Conservation (phyloP, 305 asterid genomes). For the Withania somnifera region DNA sequence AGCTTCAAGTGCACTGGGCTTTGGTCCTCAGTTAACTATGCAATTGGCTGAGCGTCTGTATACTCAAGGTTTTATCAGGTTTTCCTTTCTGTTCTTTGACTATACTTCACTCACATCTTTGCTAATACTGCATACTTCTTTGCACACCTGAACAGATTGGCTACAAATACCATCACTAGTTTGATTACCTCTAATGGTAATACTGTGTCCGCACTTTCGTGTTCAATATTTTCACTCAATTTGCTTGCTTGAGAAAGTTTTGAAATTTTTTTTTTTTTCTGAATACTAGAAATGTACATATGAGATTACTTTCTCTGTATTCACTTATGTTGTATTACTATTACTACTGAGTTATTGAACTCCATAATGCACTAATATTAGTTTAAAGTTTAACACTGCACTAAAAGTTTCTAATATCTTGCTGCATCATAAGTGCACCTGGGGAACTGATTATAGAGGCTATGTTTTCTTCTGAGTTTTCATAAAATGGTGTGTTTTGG, state of each 20-base stretch:
- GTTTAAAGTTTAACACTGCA: neutral
- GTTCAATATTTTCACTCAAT: neutral
- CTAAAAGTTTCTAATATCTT: neutral
- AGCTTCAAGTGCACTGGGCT: slow-evolving; percentile 89
- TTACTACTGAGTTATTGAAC: neutral
- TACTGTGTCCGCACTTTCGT: neutral
- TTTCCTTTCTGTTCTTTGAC: slow-evolving; percentile 3
- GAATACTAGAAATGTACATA: neutral
- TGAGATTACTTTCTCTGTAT: neutral
- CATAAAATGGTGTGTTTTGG: neutral
- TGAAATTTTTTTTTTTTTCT: neutral
- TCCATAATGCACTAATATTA: neutral
- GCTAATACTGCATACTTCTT: too few species aligned
- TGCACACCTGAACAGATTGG: too few species aligned
- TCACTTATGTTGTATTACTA: neutral
- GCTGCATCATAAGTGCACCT: neutral
- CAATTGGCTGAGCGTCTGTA: slow-evolving; percentile 92
- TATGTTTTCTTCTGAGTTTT: neutral
- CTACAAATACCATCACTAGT: too few species aligned
- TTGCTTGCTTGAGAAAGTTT: neutral
- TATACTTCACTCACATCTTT: neutral
- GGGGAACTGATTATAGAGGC: neutral
- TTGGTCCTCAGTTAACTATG: slow-evolving; percentile 87
- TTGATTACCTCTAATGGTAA: too few species aligned
- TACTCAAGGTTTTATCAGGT: slow-evolving; percentile 93